A percentile compares a stretch with the other conserved stretches of the same genome.
These are phyloP conservation scores for Euphorbia tirucalli DNA, from an alignment of 345 rosid species.

Conservation along the genomic window DNA sequence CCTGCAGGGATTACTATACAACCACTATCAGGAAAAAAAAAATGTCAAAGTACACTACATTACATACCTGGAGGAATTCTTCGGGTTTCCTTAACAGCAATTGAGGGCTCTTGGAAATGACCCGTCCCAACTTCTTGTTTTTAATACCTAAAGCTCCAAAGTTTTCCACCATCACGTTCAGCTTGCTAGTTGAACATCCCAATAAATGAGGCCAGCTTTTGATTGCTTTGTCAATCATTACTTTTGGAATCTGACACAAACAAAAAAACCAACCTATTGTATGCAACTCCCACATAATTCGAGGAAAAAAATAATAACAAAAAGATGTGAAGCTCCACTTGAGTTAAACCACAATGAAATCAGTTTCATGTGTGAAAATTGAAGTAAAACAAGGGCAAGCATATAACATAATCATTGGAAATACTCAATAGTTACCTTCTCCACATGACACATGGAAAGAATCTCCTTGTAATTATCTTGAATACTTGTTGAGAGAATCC, in stretches of 20 bases:
- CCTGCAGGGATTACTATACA: not conserved
- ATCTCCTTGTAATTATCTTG: conserved; percentile 57
- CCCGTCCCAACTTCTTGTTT: conserved; percentile 62
- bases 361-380: not conserved
- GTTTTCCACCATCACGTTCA: conserved; percentile 55
- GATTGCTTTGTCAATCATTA: conserved; percentile 51
- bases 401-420: not conserved
- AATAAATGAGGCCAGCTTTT: conserved; percentile 75
- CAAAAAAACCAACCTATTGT: not conserved
- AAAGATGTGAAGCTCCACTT: not conserved
- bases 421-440: conserved; percentile 58
- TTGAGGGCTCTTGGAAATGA: conserved; percentile 79
- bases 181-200: conserved; percentile 71
- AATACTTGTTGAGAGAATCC: conserved; percentile 69
- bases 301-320: not conserved
- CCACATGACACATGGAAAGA: conserved; percentile 43
- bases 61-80: conserved; percentile 57
- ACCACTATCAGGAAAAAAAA: not conserved
- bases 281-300: not conserved
- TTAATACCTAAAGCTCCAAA: conserved; percentile 50
- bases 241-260: conserved; percentile 53
- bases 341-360: not conserved
- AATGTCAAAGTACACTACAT: not conserved
- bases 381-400: not conserved
- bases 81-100: conserved; percentile 67